Evolutionary conservation across 2,329 filamentous ascomycete species (phyloP), one percentile per base, ranked within the genome.

Genomic region (Gyromitra esculenta): DNA sequence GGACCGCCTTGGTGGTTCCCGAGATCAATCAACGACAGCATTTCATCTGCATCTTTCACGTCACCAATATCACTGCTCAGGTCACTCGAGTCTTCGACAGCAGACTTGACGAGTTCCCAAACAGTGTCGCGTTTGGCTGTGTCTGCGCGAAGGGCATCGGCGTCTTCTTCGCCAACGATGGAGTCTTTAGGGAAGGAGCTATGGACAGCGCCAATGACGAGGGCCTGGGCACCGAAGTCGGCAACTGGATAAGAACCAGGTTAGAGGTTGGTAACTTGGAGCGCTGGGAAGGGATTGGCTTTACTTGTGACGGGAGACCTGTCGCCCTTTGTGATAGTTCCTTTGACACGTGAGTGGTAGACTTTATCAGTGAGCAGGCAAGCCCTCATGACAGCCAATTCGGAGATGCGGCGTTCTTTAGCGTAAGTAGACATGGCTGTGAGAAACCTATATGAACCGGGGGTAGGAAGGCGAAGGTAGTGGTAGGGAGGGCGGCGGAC

Each of bases 91-190:
- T 87, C 90, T 41, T 88, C 86, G 70, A 97, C 87, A 57, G 91
- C 91, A 72, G 88, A 87, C 82, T 89, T 87, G 79, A 97, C 94
- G 72, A 97, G 87, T 68, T 91, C 88, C 93, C 94, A 99, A 81
- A 99, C 92, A 79, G 91, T 90, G 77, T 90, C 87, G 75, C 90
- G 88, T 78, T 97, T 87, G 54, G 86, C 85, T 9, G 87, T 85
- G 80, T 98, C 91, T 71, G 90, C 87, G 72, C 92, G 89, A 76
- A 99, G 88, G 80, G 91, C 88, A 76, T 89, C 90, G 6, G 95
- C 92, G 85, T 99, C 96, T 85, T 99, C 96, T 85, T 99, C 96
- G 80, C 92, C 96, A 54, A 99, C 93, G 79, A 99, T 92, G 83
- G 93, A 91, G 82, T 99, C 96, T 45, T 89, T 83, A 18, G 96